A percentile compares a stretch with the other conserved stretches of the same genome.
These are phyloP conservation scores for Corylus heterophylla DNA, from an alignment of 306 rosid species.

Conservation along the genomic window DNA sequence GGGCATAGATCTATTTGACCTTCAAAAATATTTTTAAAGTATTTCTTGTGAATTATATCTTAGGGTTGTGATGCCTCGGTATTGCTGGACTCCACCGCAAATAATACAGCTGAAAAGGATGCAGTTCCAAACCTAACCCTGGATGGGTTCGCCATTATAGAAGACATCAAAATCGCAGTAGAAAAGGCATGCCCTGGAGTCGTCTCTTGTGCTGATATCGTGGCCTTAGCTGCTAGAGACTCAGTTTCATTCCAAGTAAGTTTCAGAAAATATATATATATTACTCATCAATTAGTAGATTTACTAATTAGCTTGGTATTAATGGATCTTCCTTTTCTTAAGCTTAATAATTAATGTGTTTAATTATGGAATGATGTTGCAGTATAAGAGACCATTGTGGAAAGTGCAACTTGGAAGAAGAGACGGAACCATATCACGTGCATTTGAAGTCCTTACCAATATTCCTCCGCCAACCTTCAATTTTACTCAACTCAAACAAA, in stretches of 20 bases:
- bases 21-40: too few species aligned
- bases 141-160: constrained; percentile 38
- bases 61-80: constrained; percentile 55
- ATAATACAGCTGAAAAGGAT: constrained; percentile 34
- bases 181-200: constrained; percentile 29
- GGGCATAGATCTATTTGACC: too few species aligned
- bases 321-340: too few species aligned
- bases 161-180: constrained; percentile 34
- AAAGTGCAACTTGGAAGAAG: constrained; percentile 39
- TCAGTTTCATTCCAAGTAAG: constrained; percentile 38
- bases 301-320: too few species aligned
- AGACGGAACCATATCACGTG: constrained; percentile 42
- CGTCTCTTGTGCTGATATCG: constrained; percentile 50
- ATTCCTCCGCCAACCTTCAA: constrained; percentile 36
- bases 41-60: not conserved
- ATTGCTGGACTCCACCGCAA: constrained; percentile 26
- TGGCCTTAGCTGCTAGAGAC: constrained; percentile 42
- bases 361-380: not conserved
- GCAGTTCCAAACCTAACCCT: constrained; percentile 35
- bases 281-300: too few species aligned
- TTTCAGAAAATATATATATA: not conserved
- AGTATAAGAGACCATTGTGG: constrained; percentile 34
- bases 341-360: not conserved
- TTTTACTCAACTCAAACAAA: constrained; percentile 30
- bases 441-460: constrained; percentile 29